These are phyloP conservation scores for Fusarium tricinctum DNA, from an alignment of 2,329 filamentous ascomycete species.

Conservation along the genomic window DNA sequence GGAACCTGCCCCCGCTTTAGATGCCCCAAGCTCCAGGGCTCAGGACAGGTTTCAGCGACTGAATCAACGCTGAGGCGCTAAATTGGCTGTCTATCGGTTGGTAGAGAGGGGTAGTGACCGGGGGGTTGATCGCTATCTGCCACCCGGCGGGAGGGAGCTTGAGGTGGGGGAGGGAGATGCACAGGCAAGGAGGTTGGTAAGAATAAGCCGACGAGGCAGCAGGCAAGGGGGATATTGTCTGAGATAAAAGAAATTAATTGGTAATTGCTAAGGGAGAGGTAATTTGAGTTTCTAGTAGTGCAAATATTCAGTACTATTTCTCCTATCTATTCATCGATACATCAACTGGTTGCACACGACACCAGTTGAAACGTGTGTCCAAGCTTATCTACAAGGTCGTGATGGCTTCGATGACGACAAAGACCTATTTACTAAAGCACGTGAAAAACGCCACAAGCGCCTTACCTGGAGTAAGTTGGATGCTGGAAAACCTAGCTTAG, in stretches of 20 bases:
- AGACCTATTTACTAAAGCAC: slow-evolving; percentile 12
- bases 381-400: slow-evolving; percentile 19
- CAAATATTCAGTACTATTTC: background rate
- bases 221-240: slow-evolving; percentile 22
- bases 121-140: slow-evolving; percentile 27
- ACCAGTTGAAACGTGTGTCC: slow-evolving; percentile 17
- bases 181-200: slow-evolving; percentile 19
- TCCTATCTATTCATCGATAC: background rate
- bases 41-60: slow-evolving; percentile 33
- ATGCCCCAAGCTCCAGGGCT: slow-evolving; percentile 39
- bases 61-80: slow-evolving; percentile 26
- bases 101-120: slow-evolving; percentile 7
- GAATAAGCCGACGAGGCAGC: slow-evolving; percentile 14
- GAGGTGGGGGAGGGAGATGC: slow-evolving; percentile 16
- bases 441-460: slow-evolving; percentile 11
- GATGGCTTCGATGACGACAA: slow-evolving; percentile 49
- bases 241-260: slow-evolving; percentile 2
- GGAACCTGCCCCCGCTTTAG: slow-evolving; percentile 38
- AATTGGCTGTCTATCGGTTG: slow-evolving; percentile 29
- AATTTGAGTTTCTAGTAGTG: background rate
- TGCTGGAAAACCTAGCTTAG: too few species aligned
- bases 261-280: background rate
- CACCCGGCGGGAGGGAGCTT: slow-evolving; percentile 23
- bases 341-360: slow-evolving; percentile 15
- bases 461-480: background rate